Percentiles rank a stretch among this genome's conserved stretches.
Conservation (phyloP, 345 rosid species). For the Gynandropsis gynandra region DNA sequence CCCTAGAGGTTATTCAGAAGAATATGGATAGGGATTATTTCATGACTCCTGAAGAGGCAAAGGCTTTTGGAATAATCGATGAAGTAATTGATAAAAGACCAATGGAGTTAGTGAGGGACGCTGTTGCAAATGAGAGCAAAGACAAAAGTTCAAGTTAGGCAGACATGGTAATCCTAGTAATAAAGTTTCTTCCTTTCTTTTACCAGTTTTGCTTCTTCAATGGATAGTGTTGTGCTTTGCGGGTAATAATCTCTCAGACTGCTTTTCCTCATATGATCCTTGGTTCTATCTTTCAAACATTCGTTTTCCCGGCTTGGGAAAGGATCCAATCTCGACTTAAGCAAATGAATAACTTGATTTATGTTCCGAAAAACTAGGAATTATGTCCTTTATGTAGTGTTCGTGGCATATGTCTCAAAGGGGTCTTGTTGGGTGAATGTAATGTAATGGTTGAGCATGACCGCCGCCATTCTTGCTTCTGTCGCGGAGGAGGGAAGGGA, state of each 20-base stretch:
- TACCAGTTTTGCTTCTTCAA: constrained; percentile 4
- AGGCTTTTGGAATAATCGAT: constrained; percentile 84
- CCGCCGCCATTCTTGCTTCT: too few relatives aligned
- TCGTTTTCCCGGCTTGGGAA: neutral
- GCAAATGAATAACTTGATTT: too few relatives aligned
- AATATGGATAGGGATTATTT: constrained; percentile 88
- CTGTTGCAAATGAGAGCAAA: constrained; percentile 47
- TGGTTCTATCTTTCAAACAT: too few relatives aligned
- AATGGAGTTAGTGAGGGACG: constrained; percentile 60
- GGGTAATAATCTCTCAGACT: constrained; percentile 7
- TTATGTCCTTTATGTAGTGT: too few relatives aligned
- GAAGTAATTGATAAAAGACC: constrained; percentile 87
- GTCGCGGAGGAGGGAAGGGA: too few relatives aligned
- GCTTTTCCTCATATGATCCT: neutral
- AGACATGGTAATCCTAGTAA: constrained; percentile 10
- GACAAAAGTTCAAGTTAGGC: constrained; percentile 43
- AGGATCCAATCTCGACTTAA: neutral
- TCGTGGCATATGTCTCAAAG: too few relatives aligned
- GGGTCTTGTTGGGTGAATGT: too few relatives aligned
- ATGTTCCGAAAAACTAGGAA: too few relatives aligned
- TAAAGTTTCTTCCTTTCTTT: neutral
- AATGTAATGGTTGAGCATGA: too few relatives aligned
- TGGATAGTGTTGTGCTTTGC: constrained; percentile 13
- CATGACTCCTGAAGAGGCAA: constrained; percentile 81
- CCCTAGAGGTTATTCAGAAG: constrained; percentile 59